A percentile compares a stretch with the other conserved stretches of the same genome.
Conservation (phyloP, 345 rosid species). For the Populus davidiana region DNA sequence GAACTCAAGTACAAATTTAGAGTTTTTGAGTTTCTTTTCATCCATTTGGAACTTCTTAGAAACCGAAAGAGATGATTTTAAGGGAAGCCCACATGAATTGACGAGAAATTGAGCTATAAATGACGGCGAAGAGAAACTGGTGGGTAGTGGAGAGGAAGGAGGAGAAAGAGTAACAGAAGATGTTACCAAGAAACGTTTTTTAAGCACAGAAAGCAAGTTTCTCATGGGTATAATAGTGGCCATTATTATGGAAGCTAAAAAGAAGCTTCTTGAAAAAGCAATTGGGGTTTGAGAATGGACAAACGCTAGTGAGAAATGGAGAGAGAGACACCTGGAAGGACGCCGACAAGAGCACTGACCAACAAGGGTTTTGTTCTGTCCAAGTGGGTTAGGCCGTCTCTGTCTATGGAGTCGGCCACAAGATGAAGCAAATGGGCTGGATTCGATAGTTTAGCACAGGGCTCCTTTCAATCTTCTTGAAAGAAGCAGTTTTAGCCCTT, state of each 20-base stretch:
- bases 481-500: too few species aligned
- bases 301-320: too few species aligned
- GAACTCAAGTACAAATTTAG: slow-evolving; percentile 8
- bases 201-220: neutral
- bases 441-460: too few species aligned
- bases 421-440: too few species aligned
- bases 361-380: too few species aligned
- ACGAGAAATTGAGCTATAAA: slow-evolving; percentile 11
- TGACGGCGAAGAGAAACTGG: neutral
- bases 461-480: too few species aligned
- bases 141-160: neutral
- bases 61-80: slow-evolving; percentile 17
- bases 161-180: neutral
- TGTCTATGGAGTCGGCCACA: too few species aligned
- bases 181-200: neutral
- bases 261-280: too few species aligned
- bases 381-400: too few species aligned
- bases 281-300: too few species aligned
- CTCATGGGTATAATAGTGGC: neutral
- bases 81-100: slow-evolving; percentile 27
- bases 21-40: neutral
- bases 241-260: neutral
- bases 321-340: too few species aligned
- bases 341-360: too few species aligned
- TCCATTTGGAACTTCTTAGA: slow-evolving; percentile 15